A percentile compares a stretch with the other conserved stretches of the same genome.
phyloP scores from a whole-genome alignment of 805 yeast species.

The Hanseniaspora pseudoguilliermondii region DNA sequence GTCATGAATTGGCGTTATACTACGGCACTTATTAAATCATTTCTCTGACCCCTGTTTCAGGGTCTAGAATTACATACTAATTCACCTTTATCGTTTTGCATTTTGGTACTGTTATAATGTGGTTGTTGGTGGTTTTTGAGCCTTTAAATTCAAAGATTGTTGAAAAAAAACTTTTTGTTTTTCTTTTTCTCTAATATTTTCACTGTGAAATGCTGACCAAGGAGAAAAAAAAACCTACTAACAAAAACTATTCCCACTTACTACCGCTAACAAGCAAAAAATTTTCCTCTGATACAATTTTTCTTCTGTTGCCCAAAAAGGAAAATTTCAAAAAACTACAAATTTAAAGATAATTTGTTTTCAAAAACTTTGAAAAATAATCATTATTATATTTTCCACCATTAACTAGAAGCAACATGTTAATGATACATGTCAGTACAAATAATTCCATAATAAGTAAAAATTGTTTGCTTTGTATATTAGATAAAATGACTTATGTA shows the following conservation, averaged over 20 bases:
- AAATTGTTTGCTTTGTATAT: too few species aligned
- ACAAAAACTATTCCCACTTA: too few species aligned
- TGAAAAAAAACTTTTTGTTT: background rate
- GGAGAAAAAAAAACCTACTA: background rate
- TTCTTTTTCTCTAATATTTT: background rate
- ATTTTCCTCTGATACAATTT: background rate
- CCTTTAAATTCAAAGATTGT: background rate
- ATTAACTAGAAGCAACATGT: too few species aligned
- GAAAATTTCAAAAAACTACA: too few species aligned
- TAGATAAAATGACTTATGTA: too few species aligned
- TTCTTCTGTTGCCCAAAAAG: background rate
- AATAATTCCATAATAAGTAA: too few species aligned
- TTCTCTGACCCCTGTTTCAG: background rate
- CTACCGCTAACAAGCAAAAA: too few species aligned
- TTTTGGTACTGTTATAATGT: slow-evolving; percentile 33
- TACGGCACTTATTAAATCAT: background rate
- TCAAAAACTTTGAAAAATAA: too few species aligned
- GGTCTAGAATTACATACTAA: slow-evolving; percentile 59
- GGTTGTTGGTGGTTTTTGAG: slow-evolving; percentile 5
- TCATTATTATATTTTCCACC: too few species aligned
- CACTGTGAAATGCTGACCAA: background rate
- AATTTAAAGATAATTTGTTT: too few species aligned
- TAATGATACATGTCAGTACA: too few species aligned
- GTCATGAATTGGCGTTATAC: background rate
- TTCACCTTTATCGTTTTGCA: slow-evolving; percentile 99